phyloP scores from a whole-genome alignment of 768 basidiomycete genomes.

The Lactarius trivialis region DNA sequence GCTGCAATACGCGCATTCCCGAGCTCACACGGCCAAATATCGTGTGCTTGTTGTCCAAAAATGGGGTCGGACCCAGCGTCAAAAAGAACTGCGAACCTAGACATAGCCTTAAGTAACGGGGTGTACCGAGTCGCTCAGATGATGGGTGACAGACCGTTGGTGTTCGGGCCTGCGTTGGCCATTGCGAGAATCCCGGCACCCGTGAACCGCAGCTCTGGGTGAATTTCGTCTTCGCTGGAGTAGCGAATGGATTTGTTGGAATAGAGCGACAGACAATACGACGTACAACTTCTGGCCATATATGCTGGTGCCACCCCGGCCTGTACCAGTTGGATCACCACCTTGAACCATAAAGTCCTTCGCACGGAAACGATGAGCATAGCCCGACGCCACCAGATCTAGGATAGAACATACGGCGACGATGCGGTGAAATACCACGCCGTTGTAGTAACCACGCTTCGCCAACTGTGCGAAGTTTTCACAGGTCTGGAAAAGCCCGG shows the following conservation, averaged over 20 bases:
- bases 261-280: background rate
- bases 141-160: constrained; percentile 50
- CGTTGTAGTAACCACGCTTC: constrained; percentile 91
- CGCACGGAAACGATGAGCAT: background rate
- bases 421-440: constrained; percentile 85
- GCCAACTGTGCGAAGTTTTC: constrained; percentile 90
- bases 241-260: background rate
- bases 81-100: constrained; percentile 94
- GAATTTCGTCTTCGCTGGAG: constrained; percentile 79
- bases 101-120: constrained; percentile 23
- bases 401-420: constrained; percentile 52
- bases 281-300: constrained; percentile 84
- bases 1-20: constrained; percentile 89
- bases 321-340: constrained; percentile 94
- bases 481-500: constrained; percentile 58
- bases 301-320: constrained; percentile 84
- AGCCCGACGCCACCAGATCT: constrained; percentile 2
- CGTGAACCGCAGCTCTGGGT: constrained; percentile 87
- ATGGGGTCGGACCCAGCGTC: constrained; percentile 77
- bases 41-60: constrained; percentile 77
- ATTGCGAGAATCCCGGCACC: constrained; percentile 95
- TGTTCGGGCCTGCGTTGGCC: constrained; percentile 97
- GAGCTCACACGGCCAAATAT: constrained; percentile 86
- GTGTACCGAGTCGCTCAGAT: background rate
- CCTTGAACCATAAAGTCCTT: constrained; percentile 98